Evolutionary conservation across 768 basidiomycete species (phyloP), one percentile per base, ranked within the genome.

Genomic region (Goffeauzyma gilvescens): DNA sequence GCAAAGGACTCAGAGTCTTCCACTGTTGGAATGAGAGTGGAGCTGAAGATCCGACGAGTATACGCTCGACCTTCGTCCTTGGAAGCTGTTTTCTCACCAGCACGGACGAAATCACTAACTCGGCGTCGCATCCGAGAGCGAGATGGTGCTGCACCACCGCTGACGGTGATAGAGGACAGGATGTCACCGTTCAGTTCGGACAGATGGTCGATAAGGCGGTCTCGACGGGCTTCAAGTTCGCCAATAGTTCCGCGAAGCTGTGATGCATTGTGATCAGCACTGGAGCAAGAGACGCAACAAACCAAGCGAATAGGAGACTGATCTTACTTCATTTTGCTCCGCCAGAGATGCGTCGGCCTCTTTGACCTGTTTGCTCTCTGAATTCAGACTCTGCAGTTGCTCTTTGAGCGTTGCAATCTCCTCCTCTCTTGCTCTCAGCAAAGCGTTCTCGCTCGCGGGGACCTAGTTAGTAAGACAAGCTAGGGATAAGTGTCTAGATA

Each of bases 391-490:
- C 18, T 52, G 41, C 8, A 65, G 45, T 26, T 60, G 47, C 17
- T 33, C 21, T 26, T 49, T 54, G 17, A 65, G 49, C n/a, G 50
- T 54, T 6, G 55, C 57, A n/a, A 65, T 62, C 44, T 65, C 62
- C 24, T 54, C 46, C 28, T 61, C 61, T 45, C 64, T 64, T 3
- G 57, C 57, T 32, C 51, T 46, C 31, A 65, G 57, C 24, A 63
- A 38, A 4, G 64, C 62, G 12, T 58, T 53, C 30, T 63, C 59
- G 0, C 54, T 52, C 1, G 59, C 53, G 15, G 48, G 41, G 12
- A 65, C 44, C 61, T 63, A 34, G 6, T 3, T 22, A 15, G 10
- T 10, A 18, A 10, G 32, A 10, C 32, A 31, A 13, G 9, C 27
- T 1, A 10, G 32, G 30, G 2, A 12, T 35, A 12, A 26, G 30